A percentile compares a stretch with the other conserved stretches of the same genome.
These are phyloP conservation scores for Hypoxylon fragiforme DNA, from an alignment of 495 filamentous ascomycete genomes.

Conservation along the genomic window DNA sequence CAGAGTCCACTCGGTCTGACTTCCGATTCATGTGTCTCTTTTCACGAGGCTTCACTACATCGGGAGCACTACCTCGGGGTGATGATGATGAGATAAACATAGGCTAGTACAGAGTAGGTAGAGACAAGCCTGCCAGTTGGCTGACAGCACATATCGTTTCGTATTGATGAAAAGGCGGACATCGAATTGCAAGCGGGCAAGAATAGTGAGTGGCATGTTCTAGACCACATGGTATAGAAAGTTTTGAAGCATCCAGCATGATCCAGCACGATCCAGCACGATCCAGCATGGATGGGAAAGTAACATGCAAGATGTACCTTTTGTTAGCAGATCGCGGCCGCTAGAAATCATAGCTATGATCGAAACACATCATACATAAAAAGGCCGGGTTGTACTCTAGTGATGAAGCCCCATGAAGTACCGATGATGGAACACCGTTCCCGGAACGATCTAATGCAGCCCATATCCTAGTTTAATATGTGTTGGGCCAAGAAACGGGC, in stretches of 20 bases:
- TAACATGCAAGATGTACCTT: constrained; percentile 14
- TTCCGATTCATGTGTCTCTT: constrained; percentile 13
- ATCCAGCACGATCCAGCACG: no score
- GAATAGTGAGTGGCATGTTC: constrained; percentile 8
- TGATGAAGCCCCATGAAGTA: no score
- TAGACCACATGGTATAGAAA: not conserved
- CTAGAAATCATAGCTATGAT: constrained; percentile 26
- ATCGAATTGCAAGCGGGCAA: constrained; percentile 15
- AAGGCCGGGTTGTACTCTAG: no score
- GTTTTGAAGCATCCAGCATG: no score
- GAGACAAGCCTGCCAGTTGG: no score
- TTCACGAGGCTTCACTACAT: not conserved
- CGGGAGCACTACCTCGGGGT: not conserved
- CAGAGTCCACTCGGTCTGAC: not conserved
- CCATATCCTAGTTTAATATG: not conserved
- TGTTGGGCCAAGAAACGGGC: constrained; percentile 4
- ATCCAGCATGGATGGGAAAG: no score
- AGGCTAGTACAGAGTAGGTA: no score
- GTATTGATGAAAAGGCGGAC: constrained; percentile 16
- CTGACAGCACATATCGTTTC: constrained; percentile 13
- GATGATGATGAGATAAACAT: constrained; percentile 4
- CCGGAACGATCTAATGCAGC: constrained; percentile 19
- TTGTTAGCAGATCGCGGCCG: constrained; percentile 24
- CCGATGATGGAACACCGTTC: constrained; percentile 6
- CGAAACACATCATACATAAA: constrained; percentile 25